These are phyloP conservation scores for Herpetomonas tarakana DNA, from an alignment of 208 protist species.

Conservation along the genomic window DNA sequence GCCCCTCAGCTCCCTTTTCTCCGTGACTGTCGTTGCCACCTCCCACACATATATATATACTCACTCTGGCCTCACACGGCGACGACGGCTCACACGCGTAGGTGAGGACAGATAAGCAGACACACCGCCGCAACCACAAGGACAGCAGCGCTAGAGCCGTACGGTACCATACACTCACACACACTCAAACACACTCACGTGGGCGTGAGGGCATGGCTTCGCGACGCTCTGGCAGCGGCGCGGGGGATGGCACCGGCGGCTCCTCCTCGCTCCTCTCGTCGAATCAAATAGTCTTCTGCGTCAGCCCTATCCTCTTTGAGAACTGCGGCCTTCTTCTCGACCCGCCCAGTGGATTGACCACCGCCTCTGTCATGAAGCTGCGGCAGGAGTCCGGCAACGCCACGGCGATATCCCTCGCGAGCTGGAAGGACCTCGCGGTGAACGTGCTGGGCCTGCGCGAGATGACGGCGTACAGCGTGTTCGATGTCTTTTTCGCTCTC, in stretches of 20 bases:
- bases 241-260: neutral
- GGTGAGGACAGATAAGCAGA: no score
- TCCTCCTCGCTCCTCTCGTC: neutral
- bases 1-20: no score
- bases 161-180: no score
- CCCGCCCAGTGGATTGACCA: constrained; percentile 66
- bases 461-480: constrained; percentile 67
- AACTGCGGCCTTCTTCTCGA: constrained; percentile 76
- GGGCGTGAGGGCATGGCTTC: neutral
- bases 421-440: constrained; percentile 74
- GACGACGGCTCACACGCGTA: no score
- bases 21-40: no score
- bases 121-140: no score
- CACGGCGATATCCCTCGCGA: constrained; percentile 71
- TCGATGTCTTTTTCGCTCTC: constrained; percentile 86
- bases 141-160: no score
- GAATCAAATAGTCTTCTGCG: constrained; percentile 57
- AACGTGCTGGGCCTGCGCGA: constrained; percentile 63
- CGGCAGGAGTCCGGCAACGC: constrained; percentile 56
- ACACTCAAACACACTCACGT: no score
- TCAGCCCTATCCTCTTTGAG: constrained; percentile 83
- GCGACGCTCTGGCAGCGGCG: neutral
- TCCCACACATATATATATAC: no score
- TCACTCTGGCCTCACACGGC: no score
- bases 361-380: constrained; percentile 69